Base-by-base conservation (phyloP, 2,329 filamentous ascomycete genomes). In the Dryadomyces quercivorus region DNA sequence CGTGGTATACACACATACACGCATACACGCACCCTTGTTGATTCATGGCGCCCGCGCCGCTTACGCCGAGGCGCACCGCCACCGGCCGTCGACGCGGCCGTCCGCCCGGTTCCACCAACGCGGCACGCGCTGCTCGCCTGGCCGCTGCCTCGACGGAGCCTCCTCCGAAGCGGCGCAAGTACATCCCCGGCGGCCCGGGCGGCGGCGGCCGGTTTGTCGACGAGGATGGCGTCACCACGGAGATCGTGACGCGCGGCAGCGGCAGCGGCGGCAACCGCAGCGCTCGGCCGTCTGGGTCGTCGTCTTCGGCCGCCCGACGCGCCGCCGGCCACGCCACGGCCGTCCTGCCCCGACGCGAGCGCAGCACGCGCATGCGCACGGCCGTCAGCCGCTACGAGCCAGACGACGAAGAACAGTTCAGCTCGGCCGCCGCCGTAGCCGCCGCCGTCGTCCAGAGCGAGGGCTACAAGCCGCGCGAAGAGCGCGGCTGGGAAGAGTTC, bases 401-500 rank as follows among this genome's bases (percentile, higher is more conserved):
- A 57, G 78, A 79, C 42, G 59, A 59, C 59, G 77, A 74, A 61
- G 86, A 87, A 66, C 80, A 87, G 60, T 94, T 87, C 69, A 89
- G 85, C 62, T 92, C 88, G 48, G 89, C 85, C n/a, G 89, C 92
- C 13, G 90, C 90, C 31, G 88, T 91, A 22, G 88, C 91, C 51
- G 90, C 89, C 6, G 86, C 87, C 4, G 86, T 93, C 56, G 88
- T 89, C 61, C 90, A 95, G 65, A 91, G 84, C 63, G 93, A 97
- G 72, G 91, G 92, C 51, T 97, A 97, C 71, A 98, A 98, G 67
- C 93, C 93, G 36, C 80, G 93, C 64, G 93, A 98, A 70, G 93
- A 98, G 72, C 84, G 92, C 59, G 88, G 89, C 52, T 98, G 92
- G 90, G 91, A 96, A 64, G 93, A 98, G 67, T 97, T 97, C 60